Evolutionary conservation across 1,284 basidiomycete species (phyloP).

Genomic region (Ganoderma boninense): DNA sequence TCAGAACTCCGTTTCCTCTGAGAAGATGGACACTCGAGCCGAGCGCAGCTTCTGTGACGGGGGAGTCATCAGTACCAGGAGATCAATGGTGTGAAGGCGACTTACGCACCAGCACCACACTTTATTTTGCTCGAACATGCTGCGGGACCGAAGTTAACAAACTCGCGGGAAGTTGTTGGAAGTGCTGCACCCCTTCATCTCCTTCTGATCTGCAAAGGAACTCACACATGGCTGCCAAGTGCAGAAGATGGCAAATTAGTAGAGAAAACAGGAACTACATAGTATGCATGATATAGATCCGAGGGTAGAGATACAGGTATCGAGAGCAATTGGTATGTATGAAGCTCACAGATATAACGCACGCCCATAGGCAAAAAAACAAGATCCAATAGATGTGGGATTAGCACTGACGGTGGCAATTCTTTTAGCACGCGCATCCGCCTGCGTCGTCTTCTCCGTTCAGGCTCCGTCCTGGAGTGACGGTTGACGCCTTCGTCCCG

Average conservation of each 20-base stretch:
- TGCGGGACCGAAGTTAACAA: too few relatives aligned
- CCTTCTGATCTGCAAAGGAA: too few relatives aligned
- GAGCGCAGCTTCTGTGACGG: too few relatives aligned
- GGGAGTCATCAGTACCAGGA: too few relatives aligned
- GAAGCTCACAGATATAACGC: neutral
- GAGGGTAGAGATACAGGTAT: slow-evolving; percentile 10
- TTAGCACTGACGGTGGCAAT: too few relatives aligned
- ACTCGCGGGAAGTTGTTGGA: too few relatives aligned
- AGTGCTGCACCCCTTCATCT: too few relatives aligned
- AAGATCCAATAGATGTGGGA: neutral
- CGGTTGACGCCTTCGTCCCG: slow-evolving; percentile 35
- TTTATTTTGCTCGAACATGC: too few relatives aligned
- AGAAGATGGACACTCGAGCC: too few relatives aligned
- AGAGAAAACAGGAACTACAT: neutral
- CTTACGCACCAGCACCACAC: too few relatives aligned
- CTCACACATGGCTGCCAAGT: neutral
- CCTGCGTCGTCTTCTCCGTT: slow-evolving; percentile 36
- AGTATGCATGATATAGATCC: slow-evolving; percentile 7
- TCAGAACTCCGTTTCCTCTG: too few relatives aligned
- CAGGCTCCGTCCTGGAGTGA: slow-evolving; percentile 39
- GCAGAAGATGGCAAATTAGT: neutral
- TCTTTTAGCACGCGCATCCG: slow-evolving; percentile 39
- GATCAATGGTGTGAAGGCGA: too few relatives aligned
- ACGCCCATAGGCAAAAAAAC: neutral
- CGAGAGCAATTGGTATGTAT: slow-evolving; percentile 3